phyloP scores from a whole-genome alignment of 1,284 basidiomycete genomes.

The Puccinia hordei region DNA sequence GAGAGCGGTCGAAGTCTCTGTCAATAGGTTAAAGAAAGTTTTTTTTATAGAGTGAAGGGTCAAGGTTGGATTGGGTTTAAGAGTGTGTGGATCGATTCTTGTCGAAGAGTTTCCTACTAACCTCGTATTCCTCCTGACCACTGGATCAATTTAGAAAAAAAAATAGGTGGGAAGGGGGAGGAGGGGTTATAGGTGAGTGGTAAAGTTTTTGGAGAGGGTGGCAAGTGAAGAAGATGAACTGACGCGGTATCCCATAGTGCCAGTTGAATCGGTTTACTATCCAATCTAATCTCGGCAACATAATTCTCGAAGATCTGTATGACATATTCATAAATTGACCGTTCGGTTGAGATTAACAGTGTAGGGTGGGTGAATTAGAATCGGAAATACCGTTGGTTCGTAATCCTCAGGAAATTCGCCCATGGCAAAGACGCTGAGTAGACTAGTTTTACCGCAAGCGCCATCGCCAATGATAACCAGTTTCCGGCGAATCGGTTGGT shows the following conservation, averaged over 20 bases:
- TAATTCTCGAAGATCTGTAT: slow-evolving; percentile 88
- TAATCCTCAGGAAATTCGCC: slow-evolving; percentile 91
- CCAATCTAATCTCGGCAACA: slow-evolving; percentile 93
- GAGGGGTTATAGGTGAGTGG: not conserved
- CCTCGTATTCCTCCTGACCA: slow-evolving; percentile 92
- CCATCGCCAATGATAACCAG: slow-evolving; percentile 93
- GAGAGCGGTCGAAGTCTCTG: slow-evolving; percentile 89
- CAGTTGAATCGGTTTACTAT: slow-evolving; percentile 93
- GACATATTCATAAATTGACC: slow-evolving; percentile 62
- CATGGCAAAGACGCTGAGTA: slow-evolving; percentile 85
- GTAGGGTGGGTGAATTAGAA: slow-evolving; percentile 46
- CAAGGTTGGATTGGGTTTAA: not conserved
- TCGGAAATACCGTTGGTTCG: slow-evolving; percentile 55
- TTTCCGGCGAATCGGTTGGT: slow-evolving; percentile 65
- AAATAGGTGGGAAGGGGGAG: too few species aligned
- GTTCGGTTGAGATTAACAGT: slow-evolving; percentile 38
- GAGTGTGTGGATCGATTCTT: not conserved
- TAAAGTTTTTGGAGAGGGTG: not conserved
- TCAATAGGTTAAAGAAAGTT: slow-evolving; percentile 41
- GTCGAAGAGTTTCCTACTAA: slow-evolving; percentile 59
- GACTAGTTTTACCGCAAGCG: slow-evolving; percentile 67
- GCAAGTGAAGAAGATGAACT: slow-evolving; percentile 59
- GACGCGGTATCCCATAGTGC: slow-evolving; percentile 97
- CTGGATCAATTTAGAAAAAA: slow-evolving; percentile 61
- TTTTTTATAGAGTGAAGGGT: not conserved